Conservation (phyloP, 2,329 filamentous ascomycete genomes). For the Xylaria sp. region DNA sequence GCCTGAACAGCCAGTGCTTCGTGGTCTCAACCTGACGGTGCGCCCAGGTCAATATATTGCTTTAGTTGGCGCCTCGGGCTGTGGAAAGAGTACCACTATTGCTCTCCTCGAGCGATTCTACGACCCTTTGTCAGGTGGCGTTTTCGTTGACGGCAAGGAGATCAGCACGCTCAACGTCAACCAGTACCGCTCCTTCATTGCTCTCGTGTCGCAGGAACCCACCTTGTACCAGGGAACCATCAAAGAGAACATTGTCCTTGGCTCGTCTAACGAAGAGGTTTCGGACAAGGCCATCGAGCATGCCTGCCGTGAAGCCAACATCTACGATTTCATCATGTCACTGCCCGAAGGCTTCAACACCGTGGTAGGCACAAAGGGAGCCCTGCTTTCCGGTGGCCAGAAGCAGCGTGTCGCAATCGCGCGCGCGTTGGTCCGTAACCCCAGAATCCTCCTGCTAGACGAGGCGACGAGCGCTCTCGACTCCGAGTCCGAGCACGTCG, state of each 20-base stretch:
- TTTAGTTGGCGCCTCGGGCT: slow-evolving; percentile 92
- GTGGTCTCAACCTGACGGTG: slow-evolving; percentile 80
- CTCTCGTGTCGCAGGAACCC: slow-evolving; percentile 93
- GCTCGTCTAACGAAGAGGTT: slow-evolving; percentile 73
- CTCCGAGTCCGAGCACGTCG: slow-evolving; percentile 80
- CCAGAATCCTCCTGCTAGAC: slow-evolving; percentile 85
- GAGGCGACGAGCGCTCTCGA: slow-evolving; percentile 84
- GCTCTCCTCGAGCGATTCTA: slow-evolving; percentile 94
- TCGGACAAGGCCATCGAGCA: slow-evolving; percentile 77
- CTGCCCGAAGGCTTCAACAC: slow-evolving; percentile 88
- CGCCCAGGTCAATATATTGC: slow-evolving; percentile 86
- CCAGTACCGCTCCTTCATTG: slow-evolving; percentile 84
- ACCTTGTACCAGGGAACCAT: slow-evolving; percentile 95
- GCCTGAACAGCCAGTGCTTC: slow-evolving; percentile 89
- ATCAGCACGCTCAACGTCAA: slow-evolving; percentile 85
- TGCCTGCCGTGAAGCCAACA: slow-evolving; percentile 90
- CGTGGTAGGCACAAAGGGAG: slow-evolving; percentile 86
- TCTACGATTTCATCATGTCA: slow-evolving; percentile 90
- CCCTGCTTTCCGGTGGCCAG: slow-evolving; percentile 87
- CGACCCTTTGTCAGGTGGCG: slow-evolving; percentile 81
- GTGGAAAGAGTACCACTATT: slow-evolving; percentile 94
- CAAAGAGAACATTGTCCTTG: slow-evolving; percentile 88
- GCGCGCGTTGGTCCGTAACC: slow-evolving; percentile 88
- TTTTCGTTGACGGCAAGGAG: slow-evolving; percentile 85
- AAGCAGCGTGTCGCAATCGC: slow-evolving; percentile 96